Evolutionary conservation across 345 rosid species (phyloP).

Genomic region (Lumnitzera racemosa): DNA sequence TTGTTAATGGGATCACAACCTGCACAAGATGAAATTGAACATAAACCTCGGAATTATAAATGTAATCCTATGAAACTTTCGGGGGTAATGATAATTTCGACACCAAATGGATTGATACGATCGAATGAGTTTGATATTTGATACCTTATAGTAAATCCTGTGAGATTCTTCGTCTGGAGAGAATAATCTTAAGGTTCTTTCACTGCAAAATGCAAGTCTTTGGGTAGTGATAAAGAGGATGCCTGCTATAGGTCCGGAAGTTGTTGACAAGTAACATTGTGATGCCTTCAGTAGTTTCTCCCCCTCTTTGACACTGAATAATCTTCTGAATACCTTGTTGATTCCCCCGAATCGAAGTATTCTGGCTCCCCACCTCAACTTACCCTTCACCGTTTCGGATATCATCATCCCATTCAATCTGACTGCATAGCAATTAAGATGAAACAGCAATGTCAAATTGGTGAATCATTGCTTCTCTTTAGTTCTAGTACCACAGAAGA

Average conservation of each 20-base stretch:
- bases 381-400: conserved; percentile 24
- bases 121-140: neutral
- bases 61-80: neutral
- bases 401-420: conserved; percentile 25
- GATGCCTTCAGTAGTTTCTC: conserved; percentile 28
- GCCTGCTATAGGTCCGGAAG: conserved; percentile 37
- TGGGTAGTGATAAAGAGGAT: conserved; percentile 33
- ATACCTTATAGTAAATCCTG: conserved; percentile 29
- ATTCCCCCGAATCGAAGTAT: conserved; percentile 32
- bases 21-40: neutral
- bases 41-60: neutral
- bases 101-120: neutral
- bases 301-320: conserved; percentile 21
- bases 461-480: too few relatives aligned
- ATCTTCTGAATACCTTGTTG: conserved; percentile 23
- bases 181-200: conserved; percentile 27
- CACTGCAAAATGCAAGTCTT: conserved; percentile 37
- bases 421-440: conserved; percentile 16
- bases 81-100: neutral
- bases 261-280: conserved; percentile 33
- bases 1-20: conserved; percentile 38
- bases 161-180: conserved; percentile 19
- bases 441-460: neutral
- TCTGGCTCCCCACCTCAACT: conserved; percentile 29
- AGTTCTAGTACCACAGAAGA: neutral